Percentiles rank a stretch among this genome's conserved stretches.
Conservation (phyloP, 768 basidiomycete genomes). For the Boletus tomentosulus region DNA sequence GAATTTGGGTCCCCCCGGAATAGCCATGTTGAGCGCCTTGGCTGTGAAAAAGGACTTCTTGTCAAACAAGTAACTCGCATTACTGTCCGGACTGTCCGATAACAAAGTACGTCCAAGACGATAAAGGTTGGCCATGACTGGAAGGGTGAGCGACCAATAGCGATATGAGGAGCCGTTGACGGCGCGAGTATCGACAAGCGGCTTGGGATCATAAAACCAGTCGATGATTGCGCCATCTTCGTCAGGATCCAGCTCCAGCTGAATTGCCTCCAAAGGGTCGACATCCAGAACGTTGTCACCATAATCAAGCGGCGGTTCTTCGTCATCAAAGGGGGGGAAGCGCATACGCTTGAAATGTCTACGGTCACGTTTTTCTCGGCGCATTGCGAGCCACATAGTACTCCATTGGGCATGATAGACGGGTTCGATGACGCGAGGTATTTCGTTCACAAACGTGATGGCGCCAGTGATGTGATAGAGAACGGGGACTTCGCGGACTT, state of each 20-base stretch:
- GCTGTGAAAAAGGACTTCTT: conserved; percentile 98
- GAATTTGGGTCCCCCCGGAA: conserved; percentile 97
- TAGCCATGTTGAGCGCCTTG: conserved; percentile 94
- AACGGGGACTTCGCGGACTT: conserved; percentile 98
- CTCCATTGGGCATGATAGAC: conserved; percentile 99
- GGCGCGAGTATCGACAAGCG: conserved; percentile 81
- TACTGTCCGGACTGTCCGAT: conserved; percentile 88
- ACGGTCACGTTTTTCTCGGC: conserved; percentile 96
- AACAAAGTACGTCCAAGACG: conserved; percentile 91
- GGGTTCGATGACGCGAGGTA: conserved; percentile 94
- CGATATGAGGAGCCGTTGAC: conserved; percentile 94
- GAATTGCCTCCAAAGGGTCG: conserved; percentile 96
- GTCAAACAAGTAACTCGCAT: conserved; percentile 92
- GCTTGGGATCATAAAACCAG: conserved; percentile 99
- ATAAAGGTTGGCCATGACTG: conserved; percentile 95
- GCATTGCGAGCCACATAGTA: conserved; percentile 99
- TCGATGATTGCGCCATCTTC: conserved; percentile 91
- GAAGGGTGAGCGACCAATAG: conserved; percentile 90
- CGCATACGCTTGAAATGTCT: conserved; percentile 99
- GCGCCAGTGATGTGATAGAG: conserved; percentile 99
- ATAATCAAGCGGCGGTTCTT: conserved; percentile 98
- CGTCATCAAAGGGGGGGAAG: conserved; percentile 98
- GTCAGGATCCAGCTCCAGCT: conserved; percentile 88
- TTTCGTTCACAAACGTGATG: conserved; percentile 99
- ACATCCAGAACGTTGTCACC: conserved; percentile 99